Evolutionary conservation across 1,139 yeast species (phyloP), one percentile per base, ranked within the genome.

Genomic region (Yamadazyma aaseri): DNA sequence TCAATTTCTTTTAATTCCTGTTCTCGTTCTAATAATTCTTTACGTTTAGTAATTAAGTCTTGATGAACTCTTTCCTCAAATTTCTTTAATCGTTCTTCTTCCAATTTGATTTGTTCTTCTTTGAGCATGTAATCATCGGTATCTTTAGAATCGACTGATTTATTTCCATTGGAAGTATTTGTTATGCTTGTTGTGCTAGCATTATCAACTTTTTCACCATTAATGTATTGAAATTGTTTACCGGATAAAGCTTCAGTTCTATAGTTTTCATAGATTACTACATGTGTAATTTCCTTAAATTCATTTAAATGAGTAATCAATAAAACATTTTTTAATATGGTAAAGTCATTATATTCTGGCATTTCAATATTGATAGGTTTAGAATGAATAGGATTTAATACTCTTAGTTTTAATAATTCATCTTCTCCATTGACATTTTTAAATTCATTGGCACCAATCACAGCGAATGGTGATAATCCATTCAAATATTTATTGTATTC

Each of bases 61-160:
- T 84, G 85, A 58, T 87, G 96, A 16, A 92, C 96, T 47, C 96
- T 73, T 55, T 82, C 86, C 60, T 84, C 94, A 53, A 82, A 84
- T 35, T 85, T 86, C 53, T 70, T 78, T 51, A 84, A 68, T 56
- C 92, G 74, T 57, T 83, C 92, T 59, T 84, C 92, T 56, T 84
- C 94, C 38, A 82, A 65, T 55, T 81, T 78, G 49, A 84, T 84
- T 56, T 83, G 92, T 55, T 83, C 92, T 57, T 84, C 94, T 60
- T 85, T 82, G 32, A 79, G 76, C 48, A 76, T 51, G 50, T 79
- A 81, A 41, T 58, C 63, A 7, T 65, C 55, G 20, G 74, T 74
- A 34, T 67, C 71, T 12, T 25, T 36, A 12, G 20, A 17, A 15
- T 31, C 34, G 8, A 17, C 33, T 13, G 31, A 27, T 21, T 29